Evolutionary conservation across 169 alveolate species (phyloP), one percentile per base, ranked within the genome.

Genomic region (Ichthyophthirius multifiliis): DNA sequence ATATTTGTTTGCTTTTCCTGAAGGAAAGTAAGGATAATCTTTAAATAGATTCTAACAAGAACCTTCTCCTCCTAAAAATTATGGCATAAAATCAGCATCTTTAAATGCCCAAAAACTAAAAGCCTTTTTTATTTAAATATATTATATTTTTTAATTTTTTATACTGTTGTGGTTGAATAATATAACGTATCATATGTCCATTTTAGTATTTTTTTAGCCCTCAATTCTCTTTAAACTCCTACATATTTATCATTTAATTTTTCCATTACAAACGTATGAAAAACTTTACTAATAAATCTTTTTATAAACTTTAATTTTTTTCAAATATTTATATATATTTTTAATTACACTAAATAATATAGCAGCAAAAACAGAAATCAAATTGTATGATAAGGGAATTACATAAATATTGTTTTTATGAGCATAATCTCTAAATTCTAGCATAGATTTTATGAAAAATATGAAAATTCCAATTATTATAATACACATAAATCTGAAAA

Each of bases 131-230:
- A 20, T n/a, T n/a, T n/a, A n/a, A n/a, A n/a, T n/a, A n/a, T n/a
- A n/a, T n/a, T n/a, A n/a, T n/a, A n/a, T 55, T 12, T 27, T 27
- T 55, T n/a, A 5, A 27, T 55, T 55, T 47, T 47, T 1, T 23
- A 27, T 55, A 67, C 79, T 30, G 73, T 15, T 12, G 84, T 9
- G 63, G 35, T 35, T 9, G 63, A 41, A 43, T 78, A 78, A 20
- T 78, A 78, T 27, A 48, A 12, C 31, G 63, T 20, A 45, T 78
- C 84, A 20, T 65, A 67, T 16, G 44, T 65, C 79, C 84, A 78
- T 45, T 78, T 78, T 15, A 45, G 43, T 6, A 65, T 65, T 67
- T 78, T 65, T 35, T 45, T 30, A 27, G 74, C 74, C 32, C 84
- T 65, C 6, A 78, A 16, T 32, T 43, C 44, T 65, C 65, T 65